phyloP scores from a whole-genome alignment of 768 basidiomycete species.

The Lactarius hatsudake region DNA sequence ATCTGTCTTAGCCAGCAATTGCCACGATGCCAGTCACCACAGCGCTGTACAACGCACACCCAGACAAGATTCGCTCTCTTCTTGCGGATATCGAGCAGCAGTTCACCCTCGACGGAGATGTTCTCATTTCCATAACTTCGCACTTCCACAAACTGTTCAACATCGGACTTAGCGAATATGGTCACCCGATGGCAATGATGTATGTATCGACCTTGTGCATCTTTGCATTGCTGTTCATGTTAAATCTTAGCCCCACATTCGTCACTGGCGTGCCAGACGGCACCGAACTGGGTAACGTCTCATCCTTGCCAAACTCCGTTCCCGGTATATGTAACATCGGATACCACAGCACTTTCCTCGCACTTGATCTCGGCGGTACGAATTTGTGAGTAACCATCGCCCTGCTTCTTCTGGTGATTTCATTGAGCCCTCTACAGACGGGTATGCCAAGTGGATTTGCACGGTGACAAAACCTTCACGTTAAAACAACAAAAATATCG shows the following conservation, averaged over 20 bases:
- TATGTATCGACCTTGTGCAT: slow-evolving; percentile 35
- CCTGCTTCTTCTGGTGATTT: neutral
- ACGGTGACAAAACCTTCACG: slow-evolving; percentile 85
- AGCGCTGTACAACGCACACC: slow-evolving; percentile 13
- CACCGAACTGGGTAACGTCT: slow-evolving; percentile 79
- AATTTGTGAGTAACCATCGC: slow-evolving; percentile 68
- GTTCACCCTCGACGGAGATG: slow-evolving; percentile 63
- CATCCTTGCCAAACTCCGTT: neutral
- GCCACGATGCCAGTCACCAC: slow-evolving; percentile 24
- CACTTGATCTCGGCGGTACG: slow-evolving; percentile 95
- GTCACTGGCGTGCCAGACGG: slow-evolving; percentile 96
- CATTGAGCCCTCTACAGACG: slow-evolving; percentile 52
- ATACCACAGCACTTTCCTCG: slow-evolving; percentile 78
- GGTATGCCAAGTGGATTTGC: slow-evolving; percentile 90
- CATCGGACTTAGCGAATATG: slow-evolving; percentile 69
- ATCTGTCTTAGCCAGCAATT: neutral
- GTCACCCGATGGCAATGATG: slow-evolving; percentile 92
- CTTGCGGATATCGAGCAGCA: slow-evolving; percentile 68
- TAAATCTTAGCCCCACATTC: slow-evolving; percentile 71
- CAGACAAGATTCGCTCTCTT: slow-evolving; percentile 22
- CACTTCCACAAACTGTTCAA: slow-evolving; percentile 81
- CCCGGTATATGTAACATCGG: neutral
- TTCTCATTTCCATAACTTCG: slow-evolving; percentile 65
- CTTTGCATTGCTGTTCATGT: neutral
- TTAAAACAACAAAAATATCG: slow-evolving; percentile 96